Conservation (phyloP, 169 alveolate species). For the Cystoisospora suis region DNA sequence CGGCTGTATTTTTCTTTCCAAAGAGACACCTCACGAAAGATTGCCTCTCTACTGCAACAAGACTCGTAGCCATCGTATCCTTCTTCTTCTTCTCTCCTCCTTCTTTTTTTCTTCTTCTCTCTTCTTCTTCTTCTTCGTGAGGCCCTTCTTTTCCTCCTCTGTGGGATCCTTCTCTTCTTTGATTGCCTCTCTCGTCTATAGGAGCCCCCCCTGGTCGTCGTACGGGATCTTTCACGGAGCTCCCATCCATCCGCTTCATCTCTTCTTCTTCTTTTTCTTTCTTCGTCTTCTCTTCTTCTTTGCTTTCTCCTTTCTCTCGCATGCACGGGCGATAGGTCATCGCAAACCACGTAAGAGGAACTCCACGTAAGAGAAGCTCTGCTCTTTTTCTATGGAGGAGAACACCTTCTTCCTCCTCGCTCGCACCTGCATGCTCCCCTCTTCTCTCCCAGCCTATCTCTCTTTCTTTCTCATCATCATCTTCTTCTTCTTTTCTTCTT, state of each 20-base stretch:
- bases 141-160: not conserved
- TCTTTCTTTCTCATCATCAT: not conserved
- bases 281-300: not conserved
- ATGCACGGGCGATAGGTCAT: not conserved
- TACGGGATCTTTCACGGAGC: not conserved
- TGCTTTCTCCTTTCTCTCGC: not conserved
- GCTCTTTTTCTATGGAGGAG: not conserved
- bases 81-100: not conserved
- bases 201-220: not conserved
- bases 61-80: not conserved
- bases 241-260: not conserved
- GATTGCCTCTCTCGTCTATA: not conserved
- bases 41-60: not conserved
- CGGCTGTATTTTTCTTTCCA: no score
- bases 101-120: not conserved
- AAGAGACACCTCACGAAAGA: not conserved
- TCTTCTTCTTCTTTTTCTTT: not conserved
- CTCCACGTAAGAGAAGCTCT: not conserved
- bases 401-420: not conserved
- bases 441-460: not conserved
- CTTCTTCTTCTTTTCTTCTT: not conserved
- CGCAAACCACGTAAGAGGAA: not conserved
- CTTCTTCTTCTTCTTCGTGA: not conserved
- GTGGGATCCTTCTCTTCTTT: no score
- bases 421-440: not conserved